Conservation (phyloP, 208 protist species). For the Leishmania guyanensis region DNA sequence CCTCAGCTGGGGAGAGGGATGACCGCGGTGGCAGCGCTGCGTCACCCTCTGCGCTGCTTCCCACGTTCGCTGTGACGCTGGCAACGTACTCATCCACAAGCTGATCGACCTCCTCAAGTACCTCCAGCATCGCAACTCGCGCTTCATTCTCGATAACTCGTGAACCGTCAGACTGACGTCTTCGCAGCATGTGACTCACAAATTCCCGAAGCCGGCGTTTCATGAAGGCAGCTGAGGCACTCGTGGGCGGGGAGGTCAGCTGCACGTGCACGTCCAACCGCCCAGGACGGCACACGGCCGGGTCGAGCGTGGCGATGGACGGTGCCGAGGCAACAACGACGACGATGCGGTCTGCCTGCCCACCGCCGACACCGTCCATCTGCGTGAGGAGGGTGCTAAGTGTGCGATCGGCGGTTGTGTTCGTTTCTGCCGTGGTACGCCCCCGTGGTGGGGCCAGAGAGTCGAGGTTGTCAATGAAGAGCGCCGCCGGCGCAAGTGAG, state of each 20-base stretch:
- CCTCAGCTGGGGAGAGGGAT: conserved; percentile 16
- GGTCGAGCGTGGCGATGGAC: conserved; percentile 61
- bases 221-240: conserved; percentile 20
- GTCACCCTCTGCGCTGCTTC: neutral
- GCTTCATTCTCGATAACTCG: neutral
- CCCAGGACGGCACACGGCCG: conserved; percentile 83
- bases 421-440: conserved; percentile 43
- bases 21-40: neutral
- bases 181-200: neutral
- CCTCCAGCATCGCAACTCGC: neutral
- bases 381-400: conserved; percentile 91
- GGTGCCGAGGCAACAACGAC: conserved; percentile 87
- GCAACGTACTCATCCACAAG: conserved; percentile 16
- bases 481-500: conserved; percentile 61
- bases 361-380: conserved; percentile 86
- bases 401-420: conserved; percentile 79
- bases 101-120: neutral
- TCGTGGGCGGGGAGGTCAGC: conserved; percentile 32
- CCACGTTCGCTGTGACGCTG: neutral
- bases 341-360: conserved; percentile 39
- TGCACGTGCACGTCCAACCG: conserved; percentile 85
- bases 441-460: conserved; percentile 84
- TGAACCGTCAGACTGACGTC: neutral
- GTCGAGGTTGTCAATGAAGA: conserved; percentile 94
- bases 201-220: conserved; percentile 24